These are phyloP conservation scores for Kernera saxatilis DNA, from an alignment of 345 rosid genomes.

Conservation along the genomic window DNA sequence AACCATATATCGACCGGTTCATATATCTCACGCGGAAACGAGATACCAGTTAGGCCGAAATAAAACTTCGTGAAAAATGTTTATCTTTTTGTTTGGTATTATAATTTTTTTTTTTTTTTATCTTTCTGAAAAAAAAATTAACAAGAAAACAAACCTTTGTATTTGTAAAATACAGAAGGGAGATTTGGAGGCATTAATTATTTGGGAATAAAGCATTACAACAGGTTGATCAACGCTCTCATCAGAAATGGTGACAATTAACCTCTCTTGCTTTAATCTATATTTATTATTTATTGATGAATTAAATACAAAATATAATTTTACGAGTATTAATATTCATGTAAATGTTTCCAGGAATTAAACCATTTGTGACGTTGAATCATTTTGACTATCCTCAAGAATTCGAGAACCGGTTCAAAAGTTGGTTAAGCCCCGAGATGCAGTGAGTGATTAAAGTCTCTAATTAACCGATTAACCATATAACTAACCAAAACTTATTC, in stretches of 20 bases:
- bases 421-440: conserved; percentile 64
- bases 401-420: conserved; percentile 60
- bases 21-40: background rate
- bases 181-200: conserved; percentile 56
- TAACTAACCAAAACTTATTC: background rate
- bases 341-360: conserved; percentile 49
- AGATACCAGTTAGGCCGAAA: no score
- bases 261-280: background rate
- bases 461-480: background rate
- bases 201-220: conserved; percentile 55
- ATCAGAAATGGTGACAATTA: conserved; percentile 36
- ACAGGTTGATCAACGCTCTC: conserved; percentile 55
- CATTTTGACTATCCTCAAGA: conserved; percentile 79
- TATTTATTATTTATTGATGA: background rate
- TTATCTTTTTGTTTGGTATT: background rate
- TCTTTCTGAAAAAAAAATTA: background rate
- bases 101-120: no score
- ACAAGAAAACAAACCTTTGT: background rate
- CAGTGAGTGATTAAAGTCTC: conserved; percentile 33
- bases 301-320: background rate
- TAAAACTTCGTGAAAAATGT: background rate
- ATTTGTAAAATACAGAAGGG: conserved; percentile 41
- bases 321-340: background rate
- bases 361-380: conserved; percentile 69
- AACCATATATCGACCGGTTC: background rate